Evolutionary conservation across 2,329 filamentous ascomycete genomes (phyloP).

Genomic region (Cercospora sp.): DNA sequence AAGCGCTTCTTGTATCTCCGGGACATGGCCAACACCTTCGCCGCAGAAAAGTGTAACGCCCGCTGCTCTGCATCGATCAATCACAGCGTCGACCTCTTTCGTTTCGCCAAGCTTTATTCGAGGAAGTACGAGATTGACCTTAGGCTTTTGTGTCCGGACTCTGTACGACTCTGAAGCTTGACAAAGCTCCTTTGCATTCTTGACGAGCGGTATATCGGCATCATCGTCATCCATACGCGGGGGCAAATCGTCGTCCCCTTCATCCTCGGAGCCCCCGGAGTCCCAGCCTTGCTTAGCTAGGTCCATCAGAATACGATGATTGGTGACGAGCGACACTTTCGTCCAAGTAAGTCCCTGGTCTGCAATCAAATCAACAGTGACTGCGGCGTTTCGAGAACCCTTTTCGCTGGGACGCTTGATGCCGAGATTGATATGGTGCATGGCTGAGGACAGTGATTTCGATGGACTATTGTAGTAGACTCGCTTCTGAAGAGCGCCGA

Average conservation of each 20-base stretch:
- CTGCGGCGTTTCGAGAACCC: constrained; percentile 30
- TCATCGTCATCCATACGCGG: constrained; percentile 52
- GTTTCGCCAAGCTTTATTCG: constrained; percentile 55
- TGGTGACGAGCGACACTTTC: constrained; percentile 66
- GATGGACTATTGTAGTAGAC: constrained; percentile 49
- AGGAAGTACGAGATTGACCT: constrained; percentile 61
- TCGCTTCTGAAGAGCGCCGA: constrained; percentile 60
- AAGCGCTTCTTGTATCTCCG: constrained; percentile 32
- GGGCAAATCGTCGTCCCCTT: constrained; percentile 43
- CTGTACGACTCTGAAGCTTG: constrained; percentile 59
- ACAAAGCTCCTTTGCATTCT: constrained; percentile 59
- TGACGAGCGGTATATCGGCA: constrained; percentile 58
- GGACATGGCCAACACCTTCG: constrained; percentile 30
- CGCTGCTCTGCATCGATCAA: constrained; percentile 57
- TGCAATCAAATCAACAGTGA: constrained; percentile 64
- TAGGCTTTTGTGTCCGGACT: constrained; percentile 61
- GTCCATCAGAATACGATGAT: constrained; percentile 65
- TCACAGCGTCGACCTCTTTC: constrained; percentile 57
- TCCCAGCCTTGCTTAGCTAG: constrained; percentile 69
- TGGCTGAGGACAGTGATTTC: constrained; percentile 29
- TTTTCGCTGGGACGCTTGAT: constrained; percentile 22
- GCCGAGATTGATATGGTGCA: constrained; percentile 36
- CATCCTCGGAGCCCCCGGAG: constrained; percentile 49
- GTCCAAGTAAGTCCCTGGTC: constrained; percentile 66
- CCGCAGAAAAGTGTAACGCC: constrained; percentile 44